These are phyloP conservation scores for Alternaria hordeiaustralica DNA, from an alignment of 2,329 filamentous ascomycete genomes.

Conservation along the genomic window DNA sequence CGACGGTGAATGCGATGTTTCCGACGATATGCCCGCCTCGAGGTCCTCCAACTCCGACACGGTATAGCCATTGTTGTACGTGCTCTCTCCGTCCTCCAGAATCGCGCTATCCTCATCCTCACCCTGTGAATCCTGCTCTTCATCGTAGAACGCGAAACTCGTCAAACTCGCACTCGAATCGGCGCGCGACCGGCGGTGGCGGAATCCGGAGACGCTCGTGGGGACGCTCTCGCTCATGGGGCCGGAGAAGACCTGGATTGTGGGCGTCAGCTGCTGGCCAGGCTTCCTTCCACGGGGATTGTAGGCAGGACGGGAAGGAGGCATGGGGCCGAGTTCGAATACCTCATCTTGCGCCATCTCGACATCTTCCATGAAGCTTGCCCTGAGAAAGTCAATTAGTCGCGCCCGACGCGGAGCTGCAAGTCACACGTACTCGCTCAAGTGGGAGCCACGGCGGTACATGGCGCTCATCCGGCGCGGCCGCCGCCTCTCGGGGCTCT, in stretches of 20 bases:
- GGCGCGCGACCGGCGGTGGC: constrained; percentile 78
- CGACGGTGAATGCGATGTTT: constrained; percentile 26
- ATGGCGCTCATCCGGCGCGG: constrained; percentile 50
- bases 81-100: constrained; percentile 39
- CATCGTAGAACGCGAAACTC: constrained; percentile 79
- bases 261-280: constrained; percentile 46
- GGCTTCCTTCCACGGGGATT: constrained; percentile 15
- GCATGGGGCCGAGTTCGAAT: constrained; percentile 42
- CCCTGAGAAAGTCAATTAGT: constrained; percentile 19
- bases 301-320: constrained; percentile 17
- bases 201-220: constrained; percentile 89
- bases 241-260: constrained; percentile 76
- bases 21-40: constrained; percentile 41
- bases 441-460: constrained; percentile 72
- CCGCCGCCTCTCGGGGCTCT: constrained; percentile 45
- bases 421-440: constrained; percentile 53
- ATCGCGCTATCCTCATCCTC: constrained; percentile 46
- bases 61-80: constrained; percentile 44
- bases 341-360: constrained; percentile 98
- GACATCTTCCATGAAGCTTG: constrained; percentile 89
- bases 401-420: background rate
- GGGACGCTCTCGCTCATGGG: constrained; percentile 96
- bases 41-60: constrained; percentile 60
- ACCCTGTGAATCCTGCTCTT: constrained; percentile 65
- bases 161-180: constrained; percentile 77